phyloP scores from a whole-genome alignment of 768 basidiomycete species.

The Leccinum disarticulatum region DNA sequence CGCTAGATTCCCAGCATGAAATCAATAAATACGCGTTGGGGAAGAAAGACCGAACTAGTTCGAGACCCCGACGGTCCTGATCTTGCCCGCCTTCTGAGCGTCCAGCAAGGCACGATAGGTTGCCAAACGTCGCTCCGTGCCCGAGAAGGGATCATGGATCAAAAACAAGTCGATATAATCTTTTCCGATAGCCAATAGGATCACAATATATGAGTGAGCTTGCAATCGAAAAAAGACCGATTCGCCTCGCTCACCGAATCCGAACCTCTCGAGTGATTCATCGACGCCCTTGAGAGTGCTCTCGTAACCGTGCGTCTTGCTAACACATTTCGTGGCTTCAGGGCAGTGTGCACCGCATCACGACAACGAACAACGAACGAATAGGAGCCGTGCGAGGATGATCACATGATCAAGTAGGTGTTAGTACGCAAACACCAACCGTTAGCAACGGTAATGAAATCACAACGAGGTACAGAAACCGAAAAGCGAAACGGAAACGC shows the following conservation, averaged over 20 bases:
- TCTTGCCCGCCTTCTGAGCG: constrained; percentile 61
- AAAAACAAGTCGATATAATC: constrained; percentile 75
- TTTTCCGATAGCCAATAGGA: constrained; percentile 19
- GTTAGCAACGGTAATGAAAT: background rate
- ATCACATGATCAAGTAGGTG: background rate
- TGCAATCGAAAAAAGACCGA: background rate
- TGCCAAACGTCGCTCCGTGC: constrained; percentile 60
- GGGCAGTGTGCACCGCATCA: background rate
- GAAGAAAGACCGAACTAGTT: constrained; percentile 60
- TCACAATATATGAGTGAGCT: background rate
- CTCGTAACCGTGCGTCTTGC: constrained; percentile 62
- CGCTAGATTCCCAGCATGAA: constrained; percentile 39
- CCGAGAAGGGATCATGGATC: constrained; percentile 72
- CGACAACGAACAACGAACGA: background rate
- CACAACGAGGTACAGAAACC: background rate
- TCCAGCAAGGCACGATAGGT: constrained; percentile 72
- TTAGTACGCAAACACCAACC: background rate
- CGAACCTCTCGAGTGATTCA: constrained; percentile 56
- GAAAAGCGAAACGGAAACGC: constrained; percentile 17
- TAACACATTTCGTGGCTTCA: constrained; percentile 60
- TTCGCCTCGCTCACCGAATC: constrained; percentile 47
- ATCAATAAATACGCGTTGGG: background rate
- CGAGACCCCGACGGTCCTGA: constrained; percentile 75
- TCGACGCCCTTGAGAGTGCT: constrained; percentile 58
- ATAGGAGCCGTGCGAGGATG: background rate